Conservation (phyloP, 352 stramenopile genomes). For the Phytopythium boreale region DNA sequence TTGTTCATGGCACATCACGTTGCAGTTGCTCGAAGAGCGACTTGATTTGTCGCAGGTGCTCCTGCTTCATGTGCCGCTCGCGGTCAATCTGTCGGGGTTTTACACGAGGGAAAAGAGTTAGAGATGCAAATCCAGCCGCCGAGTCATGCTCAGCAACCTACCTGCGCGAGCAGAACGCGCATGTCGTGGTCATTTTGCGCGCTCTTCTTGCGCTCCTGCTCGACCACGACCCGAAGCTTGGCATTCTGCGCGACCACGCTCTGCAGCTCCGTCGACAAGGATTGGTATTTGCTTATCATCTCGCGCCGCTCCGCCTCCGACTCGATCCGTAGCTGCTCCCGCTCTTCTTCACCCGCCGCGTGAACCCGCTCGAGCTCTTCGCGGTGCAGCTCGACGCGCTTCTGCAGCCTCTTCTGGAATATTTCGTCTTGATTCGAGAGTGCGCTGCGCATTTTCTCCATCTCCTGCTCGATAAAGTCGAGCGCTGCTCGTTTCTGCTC, state of each 20-base stretch:
- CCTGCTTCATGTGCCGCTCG: conserved; percentile 64
- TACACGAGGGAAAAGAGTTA: not conserved
- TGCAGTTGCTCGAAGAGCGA: conserved; percentile 75
- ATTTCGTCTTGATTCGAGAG: conserved; percentile 55
- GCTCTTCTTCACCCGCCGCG: conserved; percentile 30
- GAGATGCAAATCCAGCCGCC: not conserved
- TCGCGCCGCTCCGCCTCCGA: conserved; percentile 30
- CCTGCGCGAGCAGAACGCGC: conserved; percentile 56
- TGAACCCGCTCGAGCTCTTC: conserved; percentile 38
- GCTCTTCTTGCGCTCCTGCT: conserved; percentile 41
- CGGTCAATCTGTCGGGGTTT: conserved; percentile 44
- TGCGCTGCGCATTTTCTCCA: conserved; percentile 52
- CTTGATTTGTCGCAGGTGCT: conserved; percentile 72
- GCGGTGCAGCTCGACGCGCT: conserved; percentile 40
- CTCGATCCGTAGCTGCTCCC: conserved; percentile 26
- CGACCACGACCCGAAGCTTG: conserved; percentile 38
- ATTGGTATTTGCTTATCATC: conserved; percentile 42
- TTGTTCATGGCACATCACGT: conserved; percentile 35
- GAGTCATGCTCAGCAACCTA: conserved; percentile 9
- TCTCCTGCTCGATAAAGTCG: conserved; percentile 67
- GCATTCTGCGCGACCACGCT: conserved; percentile 44
- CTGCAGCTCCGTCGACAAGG: conserved; percentile 36
- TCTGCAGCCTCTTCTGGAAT: conserved; percentile 49
- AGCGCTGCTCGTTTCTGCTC: conserved; percentile 50
- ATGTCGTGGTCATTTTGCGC: conserved; percentile 62